These are phyloP conservation scores for Rhodomyrtus tomentosa DNA, from an alignment of 345 rosid genomes.

Conservation along the genomic window DNA sequence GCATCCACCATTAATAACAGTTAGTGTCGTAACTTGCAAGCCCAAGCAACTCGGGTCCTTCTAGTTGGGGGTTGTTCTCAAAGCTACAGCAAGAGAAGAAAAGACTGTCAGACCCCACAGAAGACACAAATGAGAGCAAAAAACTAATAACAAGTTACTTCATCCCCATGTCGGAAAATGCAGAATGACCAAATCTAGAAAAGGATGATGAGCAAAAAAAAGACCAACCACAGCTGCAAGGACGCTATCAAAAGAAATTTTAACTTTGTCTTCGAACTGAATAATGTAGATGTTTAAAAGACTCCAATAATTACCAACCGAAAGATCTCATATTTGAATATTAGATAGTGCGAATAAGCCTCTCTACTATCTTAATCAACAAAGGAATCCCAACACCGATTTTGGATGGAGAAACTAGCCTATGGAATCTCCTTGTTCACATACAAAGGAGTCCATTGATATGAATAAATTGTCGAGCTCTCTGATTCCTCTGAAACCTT, in stretches of 20 bases:
- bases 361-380: not conserved
- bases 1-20: slow-evolving; percentile 37
- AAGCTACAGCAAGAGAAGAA: slow-evolving; percentile 29
- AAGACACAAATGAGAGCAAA: not conserved
- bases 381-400: not conserved
- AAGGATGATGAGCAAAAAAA: not conserved
- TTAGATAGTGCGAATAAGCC: not conserved
- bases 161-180: not conserved
- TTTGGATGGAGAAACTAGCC: not conserved
- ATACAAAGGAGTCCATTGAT: not conserved
- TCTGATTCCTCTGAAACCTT: not conserved
- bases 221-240: not conserved
- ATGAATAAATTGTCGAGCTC: not conserved
- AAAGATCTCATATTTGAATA: not conserved
- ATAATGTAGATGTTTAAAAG: not conserved
- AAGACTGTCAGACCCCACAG: not conserved
- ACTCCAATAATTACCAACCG: not conserved
- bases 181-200: not conserved
- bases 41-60: slow-evolving; percentile 89
- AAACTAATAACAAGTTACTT: not conserved
- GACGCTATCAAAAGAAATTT: not conserved
- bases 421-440: not conserved
- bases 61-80: slow-evolving; percentile 80
- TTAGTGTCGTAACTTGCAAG: slow-evolving; percentile 84
- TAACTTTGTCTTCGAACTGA: not conserved